These are phyloP conservation scores for Tetratostichococcus sp. DNA, from an alignment of 139 green algal genomes.

Conservation along the genomic window DNA sequence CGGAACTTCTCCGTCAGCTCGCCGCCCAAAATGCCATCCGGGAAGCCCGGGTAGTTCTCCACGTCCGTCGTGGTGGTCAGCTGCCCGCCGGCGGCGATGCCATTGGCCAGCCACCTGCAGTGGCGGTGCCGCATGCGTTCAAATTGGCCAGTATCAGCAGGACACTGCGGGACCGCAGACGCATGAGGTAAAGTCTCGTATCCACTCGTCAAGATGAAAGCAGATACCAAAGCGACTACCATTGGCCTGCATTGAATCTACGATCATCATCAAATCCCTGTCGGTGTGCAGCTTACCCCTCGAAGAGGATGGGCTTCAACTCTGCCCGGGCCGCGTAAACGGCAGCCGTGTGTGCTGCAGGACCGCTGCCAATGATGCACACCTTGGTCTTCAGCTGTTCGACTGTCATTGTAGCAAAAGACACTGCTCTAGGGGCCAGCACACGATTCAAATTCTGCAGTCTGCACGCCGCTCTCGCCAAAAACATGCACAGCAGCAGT, in stretches of 20 bases:
- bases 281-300: conserved; percentile 33
- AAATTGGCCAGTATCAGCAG: no score
- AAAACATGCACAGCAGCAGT: not conserved
- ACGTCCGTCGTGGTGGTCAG: conserved; percentile 94
- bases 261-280: no score
- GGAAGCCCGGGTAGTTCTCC: conserved; percentile 96
- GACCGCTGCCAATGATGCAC: conserved; percentile 79
- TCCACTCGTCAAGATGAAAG: no score
- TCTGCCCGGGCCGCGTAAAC: conserved; percentile 62
- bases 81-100: conserved; percentile 88
- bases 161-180: no score
- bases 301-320: conserved; percentile 79
- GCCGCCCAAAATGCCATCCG: conserved; percentile 89
- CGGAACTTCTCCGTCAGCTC: conserved; percentile 69
- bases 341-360: conserved; percentile 83
- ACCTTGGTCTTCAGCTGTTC: conserved; percentile 53
- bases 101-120: conserved; percentile 72
- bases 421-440: no score
- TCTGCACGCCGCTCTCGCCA: not conserved
- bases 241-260: no score
- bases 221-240: no score
- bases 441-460: no score
- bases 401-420: conserved; percentile 1
- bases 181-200: no score
- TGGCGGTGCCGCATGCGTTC: not conserved